Percentiles rank a stretch among this genome's conserved stretches.
These are phyloP conservation scores for Hygrocybe punicea DNA, from an alignment of 768 basidiomycete genomes.

Conservation along the genomic window DNA sequence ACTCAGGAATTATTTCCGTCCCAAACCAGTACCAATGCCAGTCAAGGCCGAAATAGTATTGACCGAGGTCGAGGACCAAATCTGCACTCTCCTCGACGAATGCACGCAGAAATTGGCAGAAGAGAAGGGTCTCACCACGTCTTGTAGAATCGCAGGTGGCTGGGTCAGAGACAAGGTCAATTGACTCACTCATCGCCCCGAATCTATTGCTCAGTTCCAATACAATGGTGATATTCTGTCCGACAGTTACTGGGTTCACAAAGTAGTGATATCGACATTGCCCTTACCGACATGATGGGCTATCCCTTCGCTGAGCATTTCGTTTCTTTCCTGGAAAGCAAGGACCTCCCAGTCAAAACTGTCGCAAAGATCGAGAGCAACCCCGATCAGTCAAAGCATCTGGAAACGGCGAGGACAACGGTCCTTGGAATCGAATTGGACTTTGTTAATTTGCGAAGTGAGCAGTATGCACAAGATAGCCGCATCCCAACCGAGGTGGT, in stretches of 20 bases:
- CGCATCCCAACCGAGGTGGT: slow-evolving; percentile 89
- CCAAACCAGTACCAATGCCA: slow-evolving; percentile 19
- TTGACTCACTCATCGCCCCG: slow-evolving; percentile 1
- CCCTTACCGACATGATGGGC: slow-evolving; percentile 86
- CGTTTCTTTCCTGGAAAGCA: slow-evolving; percentile 53
- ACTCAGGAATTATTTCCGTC: not conserved
- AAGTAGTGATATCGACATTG: slow-evolving; percentile 92
- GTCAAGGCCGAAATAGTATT: slow-evolving; percentile 47
- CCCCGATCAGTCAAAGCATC: slow-evolving; percentile 95
- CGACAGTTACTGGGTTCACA: slow-evolving; percentile 71
- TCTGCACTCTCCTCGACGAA: slow-evolving; percentile 78
- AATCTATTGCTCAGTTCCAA: not conserved
- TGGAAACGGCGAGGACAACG: slow-evolving; percentile 88
- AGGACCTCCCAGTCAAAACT: slow-evolving; percentile 51
- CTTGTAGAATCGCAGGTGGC: slow-evolving; percentile 92
- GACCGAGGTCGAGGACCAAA: slow-evolving; percentile 60
- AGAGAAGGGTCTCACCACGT: slow-evolving; percentile 51
- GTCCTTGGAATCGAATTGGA: slow-evolving; percentile 83
- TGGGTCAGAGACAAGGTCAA: slow-evolving; percentile 98
- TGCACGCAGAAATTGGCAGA: slow-evolving; percentile 58
- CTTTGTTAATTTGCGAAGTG: slow-evolving; percentile 89
- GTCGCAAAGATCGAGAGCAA: slow-evolving; percentile 88
- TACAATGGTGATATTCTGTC: slow-evolving; percentile 1
- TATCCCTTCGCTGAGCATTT: slow-evolving; percentile 81
- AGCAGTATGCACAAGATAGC: slow-evolving; percentile 83